Evolutionary conservation across 495 filamentous ascomycete genomes (phyloP), one percentile per base, ranked within the genome.

Genomic region (Pyronema omphalodes): DNA sequence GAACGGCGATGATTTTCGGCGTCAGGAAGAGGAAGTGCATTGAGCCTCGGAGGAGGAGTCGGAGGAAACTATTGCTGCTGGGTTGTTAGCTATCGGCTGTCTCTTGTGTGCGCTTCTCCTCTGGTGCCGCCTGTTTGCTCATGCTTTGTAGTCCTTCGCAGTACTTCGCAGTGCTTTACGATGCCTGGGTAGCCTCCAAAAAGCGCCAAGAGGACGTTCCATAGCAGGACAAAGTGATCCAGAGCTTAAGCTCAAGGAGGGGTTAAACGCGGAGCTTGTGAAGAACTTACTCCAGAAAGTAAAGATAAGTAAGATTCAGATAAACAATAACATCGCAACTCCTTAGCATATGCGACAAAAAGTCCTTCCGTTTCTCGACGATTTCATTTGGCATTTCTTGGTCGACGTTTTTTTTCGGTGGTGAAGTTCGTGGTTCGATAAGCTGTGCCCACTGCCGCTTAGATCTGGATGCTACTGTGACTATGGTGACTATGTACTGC

Each of bases 301-400:
- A 86, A 37, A 84, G 63, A 23, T 77, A 75, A 3, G 80, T 76
- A 36, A 85, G 69, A 65, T 85, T 69, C 55, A 76, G 76, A 63
- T 83, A 84, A 36, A 81, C 70, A 19, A 83, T 56, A 58, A 80
- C 76, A 57, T 86, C 82, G 37, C 84, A 69, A 60, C 74, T 75
- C 44, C 76, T 71, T 44, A 83, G 67, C 45, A 84, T 57, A 47
- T 76, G 70, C 60, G 82, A 75, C 36, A 84, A 73, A 58, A 77
- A 74, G 37, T 73, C 70, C 15, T 73, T 66, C 33, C 67, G 60
- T 48, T 67, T 66, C 59, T 69, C 50, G 3, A 4, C 5, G 47
- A 50, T 9, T 11, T 50, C 12, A 12, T 29, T 29, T 29, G 23
- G 23, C 23, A 29, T 29, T 29, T 29, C 23, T 29, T 29, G 23